Conservation (phyloP, 176 grass and related monocot genomes). For the Typha latifolia region DNA sequence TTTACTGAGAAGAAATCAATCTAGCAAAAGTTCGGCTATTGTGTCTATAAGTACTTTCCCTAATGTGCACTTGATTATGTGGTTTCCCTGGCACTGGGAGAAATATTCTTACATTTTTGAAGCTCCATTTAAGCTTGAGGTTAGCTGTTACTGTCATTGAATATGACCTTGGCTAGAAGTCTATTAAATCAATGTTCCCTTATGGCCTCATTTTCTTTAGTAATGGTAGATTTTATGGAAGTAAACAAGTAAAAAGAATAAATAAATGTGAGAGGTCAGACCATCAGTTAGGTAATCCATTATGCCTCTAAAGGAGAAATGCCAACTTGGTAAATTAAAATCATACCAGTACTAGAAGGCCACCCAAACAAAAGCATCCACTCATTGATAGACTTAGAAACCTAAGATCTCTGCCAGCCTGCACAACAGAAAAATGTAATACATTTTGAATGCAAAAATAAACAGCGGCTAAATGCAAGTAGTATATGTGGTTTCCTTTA, state of each 20-base stretch:
- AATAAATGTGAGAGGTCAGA: conserved; percentile 5
- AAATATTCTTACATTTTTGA: too few relatives aligned
- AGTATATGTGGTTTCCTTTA: too few relatives aligned
- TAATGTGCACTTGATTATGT: too few relatives aligned
- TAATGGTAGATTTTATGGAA: not conserved
- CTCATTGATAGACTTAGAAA: conserved; percentile 90
- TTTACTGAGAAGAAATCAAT: not conserved
- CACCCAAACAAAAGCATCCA: conserved; percentile 55
- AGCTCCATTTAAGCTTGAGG: too few relatives aligned
- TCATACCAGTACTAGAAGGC: conserved; percentile 61
- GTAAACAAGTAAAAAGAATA: not conserved
- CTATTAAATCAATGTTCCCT: too few relatives aligned
- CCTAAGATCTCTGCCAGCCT: conserved; percentile 91
- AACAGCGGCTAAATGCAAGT: not conserved
- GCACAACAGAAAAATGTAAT: conserved; percentile 14
- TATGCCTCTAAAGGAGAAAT: not conserved
- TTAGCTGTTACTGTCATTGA: too few relatives aligned
- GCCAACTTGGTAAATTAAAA: not conserved
- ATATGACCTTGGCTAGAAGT: too few relatives aligned
- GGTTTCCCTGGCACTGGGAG: too few relatives aligned
- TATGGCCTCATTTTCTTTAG: too few relatives aligned
- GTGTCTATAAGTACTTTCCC: too few relatives aligned
- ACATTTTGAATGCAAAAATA: conserved; percentile 1
- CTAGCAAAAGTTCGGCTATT: too few relatives aligned
- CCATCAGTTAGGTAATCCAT: not conserved